These are phyloP conservation scores for Petunia hybrid DNA, from an alignment of 305 asterid genomes.

Conservation along the genomic window DNA sequence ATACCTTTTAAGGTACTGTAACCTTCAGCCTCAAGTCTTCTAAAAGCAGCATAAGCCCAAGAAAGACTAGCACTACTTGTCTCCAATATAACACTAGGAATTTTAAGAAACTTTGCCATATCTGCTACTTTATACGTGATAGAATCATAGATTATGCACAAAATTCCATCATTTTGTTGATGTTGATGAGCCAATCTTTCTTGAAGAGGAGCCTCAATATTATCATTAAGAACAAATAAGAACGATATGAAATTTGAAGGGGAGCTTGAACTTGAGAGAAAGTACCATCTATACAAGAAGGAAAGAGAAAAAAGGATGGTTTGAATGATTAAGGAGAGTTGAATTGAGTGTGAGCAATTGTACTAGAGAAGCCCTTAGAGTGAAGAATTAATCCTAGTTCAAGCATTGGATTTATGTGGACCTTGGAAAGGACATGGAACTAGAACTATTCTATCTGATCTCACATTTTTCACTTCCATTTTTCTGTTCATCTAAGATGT, in stretches of 20 bases:
- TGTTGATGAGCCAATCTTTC: slow-evolving; percentile 34
- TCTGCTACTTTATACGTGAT: slow-evolving; percentile 49
- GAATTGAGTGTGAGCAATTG: slow-evolving; percentile 52
- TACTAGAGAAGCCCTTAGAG: slow-evolving; percentile 55
- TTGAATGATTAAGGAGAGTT: slow-evolving; percentile 44
- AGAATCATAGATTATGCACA: slow-evolving; percentile 50
- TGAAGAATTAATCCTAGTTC: slow-evolving; percentile 52
- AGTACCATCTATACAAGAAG: slow-evolving; percentile 31
- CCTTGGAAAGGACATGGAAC: slow-evolving; percentile 35
- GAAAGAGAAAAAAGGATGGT: slow-evolving; percentile 49
- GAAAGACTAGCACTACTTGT: slow-evolving; percentile 40
- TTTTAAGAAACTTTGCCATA: slow-evolving; percentile 37
- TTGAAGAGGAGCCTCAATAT: slow-evolving; percentile 38
- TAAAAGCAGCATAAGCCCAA: slow-evolving; percentile 33
- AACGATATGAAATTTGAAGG: neutral
- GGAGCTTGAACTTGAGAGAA: neutral
- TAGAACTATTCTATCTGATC: slow-evolving; percentile 19
- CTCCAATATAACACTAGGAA: slow-evolving; percentile 49
- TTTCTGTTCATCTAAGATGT: neutral
- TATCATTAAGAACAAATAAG: slow-evolving; percentile 33
- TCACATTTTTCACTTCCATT: neutral
- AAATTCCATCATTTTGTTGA: slow-evolving; percentile 22
- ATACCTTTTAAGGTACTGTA: slow-evolving; percentile 47
- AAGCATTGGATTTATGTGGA: slow-evolving; percentile 66
- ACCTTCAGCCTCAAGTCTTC: slow-evolving; percentile 29